phyloP scores from a whole-genome alignment of 495 filamentous ascomycete genomes.

The Penicillium odoratum region DNA sequence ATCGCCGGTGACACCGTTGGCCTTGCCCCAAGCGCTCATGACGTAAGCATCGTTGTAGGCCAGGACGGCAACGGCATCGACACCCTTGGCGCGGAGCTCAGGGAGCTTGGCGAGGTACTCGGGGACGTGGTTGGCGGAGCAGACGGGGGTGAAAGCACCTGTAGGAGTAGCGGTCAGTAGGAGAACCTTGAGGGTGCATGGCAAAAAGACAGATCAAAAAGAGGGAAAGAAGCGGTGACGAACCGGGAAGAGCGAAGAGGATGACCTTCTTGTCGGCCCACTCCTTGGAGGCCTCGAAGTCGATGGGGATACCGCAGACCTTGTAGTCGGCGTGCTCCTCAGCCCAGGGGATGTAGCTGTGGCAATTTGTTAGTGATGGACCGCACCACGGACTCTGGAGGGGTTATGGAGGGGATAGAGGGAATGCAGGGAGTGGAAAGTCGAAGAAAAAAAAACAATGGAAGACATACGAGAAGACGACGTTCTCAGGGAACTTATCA shows the following conservation, averaged over 20 bases:
- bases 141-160: conserved; percentile 91
- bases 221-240: conserved; percentile 33
- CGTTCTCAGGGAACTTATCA: conserved; percentile 77
- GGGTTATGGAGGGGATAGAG: conserved; percentile 10
- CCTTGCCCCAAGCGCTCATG: conserved; percentile 95
- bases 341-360: conserved; percentile 69
- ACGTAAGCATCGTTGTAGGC: conserved; percentile 90
- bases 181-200: conserved; percentile 19
- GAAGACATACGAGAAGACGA: conserved; percentile 66
- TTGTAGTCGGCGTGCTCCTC: conserved; percentile 64
- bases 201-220: neutral
- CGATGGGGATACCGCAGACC: conserved; percentile 74
- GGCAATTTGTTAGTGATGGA: conserved; percentile 17
- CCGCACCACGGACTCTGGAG: neutral
- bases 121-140: conserved; percentile 82
- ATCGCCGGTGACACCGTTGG: conserved; percentile 77
- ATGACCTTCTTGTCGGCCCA: conserved; percentile 88
- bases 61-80: conserved; percentile 82
- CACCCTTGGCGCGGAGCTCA: conserved; percentile 77
- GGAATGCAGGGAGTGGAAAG: neutral
- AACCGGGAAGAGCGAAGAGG: conserved; percentile 81
- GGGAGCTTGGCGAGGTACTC: conserved; percentile 76
- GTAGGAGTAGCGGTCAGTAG: conserved; percentile 30
- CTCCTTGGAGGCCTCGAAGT: conserved; percentile 83
- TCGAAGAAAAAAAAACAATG: conserved; percentile 6